These are phyloP conservation scores for Talaromyces ruber DNA, from an alignment of 495 filamentous ascomycete genomes.

Conservation along the genomic window DNA sequence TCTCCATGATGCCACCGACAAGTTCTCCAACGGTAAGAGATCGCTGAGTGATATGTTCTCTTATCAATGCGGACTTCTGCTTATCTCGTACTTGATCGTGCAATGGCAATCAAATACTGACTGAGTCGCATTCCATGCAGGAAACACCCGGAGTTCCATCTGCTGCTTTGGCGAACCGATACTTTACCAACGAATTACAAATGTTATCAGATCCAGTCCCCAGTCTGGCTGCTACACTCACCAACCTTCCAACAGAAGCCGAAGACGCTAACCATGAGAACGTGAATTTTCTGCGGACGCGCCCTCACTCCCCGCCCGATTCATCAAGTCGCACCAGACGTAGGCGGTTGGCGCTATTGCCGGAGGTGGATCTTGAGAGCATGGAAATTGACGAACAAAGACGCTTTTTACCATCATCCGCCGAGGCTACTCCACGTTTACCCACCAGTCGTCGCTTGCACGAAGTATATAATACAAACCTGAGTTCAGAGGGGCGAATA, in stretches of 20 bases:
- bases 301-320: constrained; percentile 23
- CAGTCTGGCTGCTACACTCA: constrained; percentile 35
- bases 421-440: constrained; percentile 35
- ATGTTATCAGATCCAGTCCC: constrained; percentile 37
- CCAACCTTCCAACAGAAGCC: constrained; percentile 30
- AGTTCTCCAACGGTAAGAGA: constrained; percentile 19
- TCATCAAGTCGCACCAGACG: constrained; percentile 24
- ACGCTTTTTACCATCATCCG: constrained; percentile 18
- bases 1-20: constrained; percentile 19
- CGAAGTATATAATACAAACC: constrained; percentile 18
- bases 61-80: not conserved
- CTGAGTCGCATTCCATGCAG: constrained; percentile 12
- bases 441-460: constrained; percentile 30
- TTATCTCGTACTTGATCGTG: not conserved
- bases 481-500: constrained; percentile 41
- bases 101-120: not conserved
- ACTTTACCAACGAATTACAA: constrained; percentile 18
- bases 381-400: constrained; percentile 35
- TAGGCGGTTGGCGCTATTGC: constrained; percentile 22
- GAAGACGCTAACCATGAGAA: constrained; percentile 52
- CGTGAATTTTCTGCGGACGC: constrained; percentile 48
- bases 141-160: constrained; percentile 21
- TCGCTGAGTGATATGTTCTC: not conserved
- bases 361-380: constrained; percentile 26
- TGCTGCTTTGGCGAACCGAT: constrained; percentile 19